Evolutionary conservation across 2,329 filamentous ascomycete genomes (phyloP), one percentile per base, ranked within the genome.

Genomic region (Didymella pinodella): DNA sequence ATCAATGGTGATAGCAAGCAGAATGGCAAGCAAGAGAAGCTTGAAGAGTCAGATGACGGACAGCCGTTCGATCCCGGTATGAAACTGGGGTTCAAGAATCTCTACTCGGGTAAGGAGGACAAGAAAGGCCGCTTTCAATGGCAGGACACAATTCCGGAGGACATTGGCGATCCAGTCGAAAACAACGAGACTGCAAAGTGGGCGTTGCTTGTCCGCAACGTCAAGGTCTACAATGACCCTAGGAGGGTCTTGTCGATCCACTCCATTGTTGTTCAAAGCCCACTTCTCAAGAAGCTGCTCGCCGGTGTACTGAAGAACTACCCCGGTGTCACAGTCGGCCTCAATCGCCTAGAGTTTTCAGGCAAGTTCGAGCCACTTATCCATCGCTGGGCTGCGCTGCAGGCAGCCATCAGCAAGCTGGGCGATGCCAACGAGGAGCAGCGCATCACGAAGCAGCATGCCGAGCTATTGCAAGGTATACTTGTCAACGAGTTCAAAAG

Each of bases 191-290:
- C 85, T 2, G 82, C 83, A 44, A 85, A 84, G 59, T 88, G 83
- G 64, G 86, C 87, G 2, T 54, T 73, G 16, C 64, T 72, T 25
- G 67, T 63, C 7, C 66, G 68, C 2, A 64, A 88, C 66, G 77
- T 80, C 56, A 69, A 70, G 36, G 62, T 67, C 28, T 59, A 59
- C 46, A 58, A 70, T 20, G 83, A 88, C 67, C 84, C 84, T 26
- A 82, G 84, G 55, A 88, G 87, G 71, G 85, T 84, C 45, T 82
- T 89, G 31, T 77, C 84, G 53, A 81, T 88, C 25, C 81, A 90
- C 66, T 87, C 85, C 46, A 84, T 91, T 57, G 81, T 89, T 44
- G 77, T 90, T 6, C 88, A 91, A 72, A 88, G 84, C 20, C 85
- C 86, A 1, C 78, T 82, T 53, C 76, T 91, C 43, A 88, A 87